Evolutionary conservation across 2,329 filamentous ascomycete species (phyloP).

Genomic region (Aspergillus fischeri): DNA sequence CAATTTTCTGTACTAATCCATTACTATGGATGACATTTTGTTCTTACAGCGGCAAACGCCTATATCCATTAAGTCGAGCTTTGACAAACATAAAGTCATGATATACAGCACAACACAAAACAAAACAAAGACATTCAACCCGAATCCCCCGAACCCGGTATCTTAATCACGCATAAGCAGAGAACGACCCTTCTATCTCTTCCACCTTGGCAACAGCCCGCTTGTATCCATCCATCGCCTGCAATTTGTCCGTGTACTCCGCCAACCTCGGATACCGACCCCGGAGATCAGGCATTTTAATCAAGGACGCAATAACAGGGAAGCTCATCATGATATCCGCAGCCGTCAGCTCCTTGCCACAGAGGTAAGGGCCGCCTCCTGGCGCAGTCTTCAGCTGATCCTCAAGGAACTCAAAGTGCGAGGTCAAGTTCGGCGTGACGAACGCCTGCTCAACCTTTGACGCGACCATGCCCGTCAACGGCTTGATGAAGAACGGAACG

Average conservation of each 20-base stretch:
- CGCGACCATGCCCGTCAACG: conserved; percentile 56
- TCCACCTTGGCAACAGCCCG: conserved; percentile 39
- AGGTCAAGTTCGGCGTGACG: conserved; percentile 37
- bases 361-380: conserved; percentile 36
- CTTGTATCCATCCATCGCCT: conserved; percentile 38
- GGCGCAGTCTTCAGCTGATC: conserved; percentile 42
- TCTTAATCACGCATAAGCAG: conserved; percentile 9
- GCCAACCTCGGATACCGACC: conserved; percentile 37
- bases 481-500: conserved; percentile 66
- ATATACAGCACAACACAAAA: not conserved
- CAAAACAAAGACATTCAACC: not conserved
- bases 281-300: conserved; percentile 27
- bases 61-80: no score
- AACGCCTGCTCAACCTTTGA: conserved; percentile 39
- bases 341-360: conserved; percentile 41
- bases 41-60: no score
- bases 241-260: conserved; percentile 33
- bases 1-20: not conserved
- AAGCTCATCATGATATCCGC: conserved; percentile 48
- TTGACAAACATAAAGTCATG: not conserved
- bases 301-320: conserved; percentile 38
- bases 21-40: no score
- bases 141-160: conserved; percentile 19
- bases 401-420: conserved; percentile 44
- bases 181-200: conserved; percentile 36